Evolutionary conservation across 164 flowering plant genomes (phyloP).

Genomic region (Aristolochia contorta): DNA sequence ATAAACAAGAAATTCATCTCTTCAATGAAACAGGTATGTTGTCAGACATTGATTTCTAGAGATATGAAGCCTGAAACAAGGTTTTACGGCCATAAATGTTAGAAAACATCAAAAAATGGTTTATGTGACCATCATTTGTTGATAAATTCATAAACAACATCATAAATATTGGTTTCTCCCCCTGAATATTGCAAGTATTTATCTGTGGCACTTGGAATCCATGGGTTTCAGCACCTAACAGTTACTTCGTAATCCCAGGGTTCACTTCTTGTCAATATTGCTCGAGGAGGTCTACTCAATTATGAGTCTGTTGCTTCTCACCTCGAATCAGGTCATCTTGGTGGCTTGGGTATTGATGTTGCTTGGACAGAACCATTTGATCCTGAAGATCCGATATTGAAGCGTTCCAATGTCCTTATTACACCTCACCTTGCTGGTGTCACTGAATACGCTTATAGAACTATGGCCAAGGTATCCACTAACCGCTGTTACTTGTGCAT

Average conservation of each 20-base stretch:
- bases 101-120: no score
- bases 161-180: no score
- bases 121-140: no score
- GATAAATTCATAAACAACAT: no score
- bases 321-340: conserved; percentile 76
- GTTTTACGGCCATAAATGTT: no score
- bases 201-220: not conserved
- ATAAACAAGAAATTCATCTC: conserved; percentile 60
- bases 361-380: conserved; percentile 96
- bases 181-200: not conserved
- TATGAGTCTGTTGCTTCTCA: conserved; percentile 43
- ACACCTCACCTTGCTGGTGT: conserved; percentile 96
- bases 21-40: conserved; percentile 81
- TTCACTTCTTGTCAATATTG: conserved; percentile 66
- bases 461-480: conserved; percentile 77
- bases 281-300: conserved; percentile 82
- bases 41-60: not conserved
- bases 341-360: conserved; percentile 87
- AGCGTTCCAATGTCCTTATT: conserved; percentile 61
- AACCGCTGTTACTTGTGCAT: not conserved
- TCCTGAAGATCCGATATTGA: conserved; percentile 71
- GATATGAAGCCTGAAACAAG: no score
- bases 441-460: conserved; percentile 65
- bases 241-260: conserved; percentile 32
- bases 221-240: no score